phyloP scores from a whole-genome alignment of 179 eudicot genomes.

The Gypsophila paniculata region DNA sequence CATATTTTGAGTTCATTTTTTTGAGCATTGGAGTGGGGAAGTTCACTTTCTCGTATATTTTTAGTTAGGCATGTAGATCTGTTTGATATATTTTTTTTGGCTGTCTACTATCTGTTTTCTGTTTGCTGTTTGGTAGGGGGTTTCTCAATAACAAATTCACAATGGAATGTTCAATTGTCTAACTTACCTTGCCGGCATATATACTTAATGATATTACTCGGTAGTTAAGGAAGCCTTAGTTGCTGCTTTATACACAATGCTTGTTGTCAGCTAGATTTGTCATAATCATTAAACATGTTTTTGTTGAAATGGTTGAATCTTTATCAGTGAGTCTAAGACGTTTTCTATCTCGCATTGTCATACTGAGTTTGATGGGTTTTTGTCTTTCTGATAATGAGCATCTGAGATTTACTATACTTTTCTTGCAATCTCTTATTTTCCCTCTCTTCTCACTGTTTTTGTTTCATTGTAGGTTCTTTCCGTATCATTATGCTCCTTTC shows the following conservation, averaged over 20 bases:
- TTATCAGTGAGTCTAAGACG: not conserved
- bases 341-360: not conserved
- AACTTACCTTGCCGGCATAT: not conserved
- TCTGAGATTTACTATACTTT: not conserved
- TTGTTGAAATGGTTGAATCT: not conserved
- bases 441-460: not conserved
- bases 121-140: no score
- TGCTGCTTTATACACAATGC: no score
- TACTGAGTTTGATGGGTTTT: conserved; percentile 1
- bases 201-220: not conserved
- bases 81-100: no score
- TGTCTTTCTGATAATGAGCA: not conserved
- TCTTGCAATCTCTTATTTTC: not conserved
- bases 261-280: no score
- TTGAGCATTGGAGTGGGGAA: no score
- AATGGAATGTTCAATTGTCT: no score
- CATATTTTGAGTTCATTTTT: no score
- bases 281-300: not conserved
- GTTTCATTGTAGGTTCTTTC: conserved; percentile 74
- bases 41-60: no score
- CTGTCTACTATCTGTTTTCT: no score
- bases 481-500: conserved; percentile 98
- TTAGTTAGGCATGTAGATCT: no score
- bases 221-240: not conserved
- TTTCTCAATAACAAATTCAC: no score